These are phyloP conservation scores for Dothideomycetes sp. DNA, from an alignment of 2,329 filamentous ascomycete genomes.

Conservation along the genomic window DNA sequence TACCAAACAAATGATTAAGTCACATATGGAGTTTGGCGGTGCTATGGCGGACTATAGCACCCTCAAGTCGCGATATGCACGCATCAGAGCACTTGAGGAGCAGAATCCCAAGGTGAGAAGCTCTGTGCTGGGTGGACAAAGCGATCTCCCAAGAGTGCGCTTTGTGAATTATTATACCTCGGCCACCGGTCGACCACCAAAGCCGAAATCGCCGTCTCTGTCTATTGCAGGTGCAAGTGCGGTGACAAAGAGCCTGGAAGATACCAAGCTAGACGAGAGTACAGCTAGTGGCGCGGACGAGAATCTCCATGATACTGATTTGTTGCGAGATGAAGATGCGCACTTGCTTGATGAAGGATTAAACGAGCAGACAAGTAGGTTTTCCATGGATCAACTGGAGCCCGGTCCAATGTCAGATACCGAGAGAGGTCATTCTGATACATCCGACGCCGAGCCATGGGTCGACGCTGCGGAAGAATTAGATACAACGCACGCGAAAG, in stretches of 20 bases:
- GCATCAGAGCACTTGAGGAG: constrained; percentile 62
- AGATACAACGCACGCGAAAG: constrained; percentile 13
- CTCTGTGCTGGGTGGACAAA: constrained; percentile 24
- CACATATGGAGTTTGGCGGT: constrained; percentile 74
- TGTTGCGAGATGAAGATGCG: too few species aligned
- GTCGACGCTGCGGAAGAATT: constrained; percentile 18
- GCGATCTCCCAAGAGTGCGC: constrained; percentile 48
- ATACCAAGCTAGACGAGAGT: too few species aligned
- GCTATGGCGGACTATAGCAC: constrained; percentile 68
- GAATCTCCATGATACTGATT: too few species aligned
- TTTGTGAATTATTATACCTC: constrained; percentile 89
- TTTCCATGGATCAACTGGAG: constrained; percentile 30
- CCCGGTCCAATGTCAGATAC: constrained; percentile 17
- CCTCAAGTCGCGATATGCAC: constrained; percentile 60
- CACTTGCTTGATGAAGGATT: too few species aligned
- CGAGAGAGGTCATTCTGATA: constrained; percentile 1
- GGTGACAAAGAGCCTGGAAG: too few species aligned
- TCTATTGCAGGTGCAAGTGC: too few species aligned
- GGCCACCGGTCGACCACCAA: constrained; percentile 62
- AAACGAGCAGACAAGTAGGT: background rate
- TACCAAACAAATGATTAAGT: constrained; percentile 63
- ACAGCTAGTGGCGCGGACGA: too few species aligned
- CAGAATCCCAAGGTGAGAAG: constrained; percentile 43
- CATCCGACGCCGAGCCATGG: constrained; percentile 15
- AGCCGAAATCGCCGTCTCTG: constrained; percentile 37